These are phyloP conservation scores for Lagenaria siceraria DNA, from an alignment of 306 rosid genomes.

Conservation along the genomic window DNA sequence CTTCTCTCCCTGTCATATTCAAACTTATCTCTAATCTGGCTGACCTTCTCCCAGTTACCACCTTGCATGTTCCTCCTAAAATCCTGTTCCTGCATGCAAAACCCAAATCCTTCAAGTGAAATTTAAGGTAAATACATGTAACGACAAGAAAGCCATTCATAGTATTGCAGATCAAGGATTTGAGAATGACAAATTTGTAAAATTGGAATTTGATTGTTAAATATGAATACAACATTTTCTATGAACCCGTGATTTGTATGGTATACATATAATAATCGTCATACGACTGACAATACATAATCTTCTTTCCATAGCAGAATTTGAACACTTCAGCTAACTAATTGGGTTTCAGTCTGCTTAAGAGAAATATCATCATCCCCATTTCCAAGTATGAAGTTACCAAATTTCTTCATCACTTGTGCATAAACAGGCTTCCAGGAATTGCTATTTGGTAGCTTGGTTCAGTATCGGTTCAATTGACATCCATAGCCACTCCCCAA, in stretches of 20 bases:
- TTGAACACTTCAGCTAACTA: neutral
- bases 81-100: slow-evolving; percentile 49
- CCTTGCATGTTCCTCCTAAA: slow-evolving; percentile 36
- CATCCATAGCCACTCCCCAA: slow-evolving; percentile 87
- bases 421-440: slow-evolving; percentile 76
- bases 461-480: slow-evolving; percentile 45
- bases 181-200: neutral
- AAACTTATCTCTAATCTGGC: slow-evolving; percentile 73
- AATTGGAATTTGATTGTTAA: neutral
- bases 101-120: slow-evolving; percentile 13
- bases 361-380: neutral
- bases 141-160: neutral
- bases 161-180: neutral
- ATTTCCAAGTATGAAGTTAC: neutral
- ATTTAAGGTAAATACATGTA: neutral
- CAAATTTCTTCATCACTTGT: slow-evolving; percentile 32
- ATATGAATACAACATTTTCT: neutral
- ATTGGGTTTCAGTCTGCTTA: neutral
- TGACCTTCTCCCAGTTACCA: slow-evolving; percentile 55
- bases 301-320: neutral
- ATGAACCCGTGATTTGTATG: neutral
- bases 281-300: neutral
- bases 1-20: slow-evolving; percentile 88
- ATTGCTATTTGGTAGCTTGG: slow-evolving; percentile 56
- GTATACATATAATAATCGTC: neutral